A percentile compares a stretch with the other conserved stretches of the same genome.
Conservation (phyloP, 2,329 filamentous ascomycete genomes). For the Colletotrichum tanaceti region DNA sequence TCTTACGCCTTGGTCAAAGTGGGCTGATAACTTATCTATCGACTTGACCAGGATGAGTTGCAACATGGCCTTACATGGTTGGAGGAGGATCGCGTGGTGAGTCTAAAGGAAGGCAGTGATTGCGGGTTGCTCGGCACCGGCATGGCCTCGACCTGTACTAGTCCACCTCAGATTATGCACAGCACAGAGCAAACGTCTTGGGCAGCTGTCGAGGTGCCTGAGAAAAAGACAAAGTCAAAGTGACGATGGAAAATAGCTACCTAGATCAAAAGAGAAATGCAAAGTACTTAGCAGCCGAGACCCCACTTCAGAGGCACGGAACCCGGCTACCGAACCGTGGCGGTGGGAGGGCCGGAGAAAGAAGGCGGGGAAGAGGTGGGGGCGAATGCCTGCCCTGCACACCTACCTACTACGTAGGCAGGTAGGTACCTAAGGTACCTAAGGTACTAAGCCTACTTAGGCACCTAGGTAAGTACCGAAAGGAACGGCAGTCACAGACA, state of each 20-base stretch:
- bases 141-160: not conserved
- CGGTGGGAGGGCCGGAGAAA: conserved; percentile 21
- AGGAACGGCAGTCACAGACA: too few species aligned
- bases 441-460: too few species aligned
- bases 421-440: too few species aligned
- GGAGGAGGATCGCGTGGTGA: not conserved
- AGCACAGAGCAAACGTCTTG: conserved; percentile 7
- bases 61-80: not conserved
- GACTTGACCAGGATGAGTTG: conserved; percentile 4
- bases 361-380: conserved; percentile 1
- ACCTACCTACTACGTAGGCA: too few species aligned
- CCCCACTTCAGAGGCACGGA: conserved; percentile 27
- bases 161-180: conserved; percentile 16
- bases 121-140: not conserved
- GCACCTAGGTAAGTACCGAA: too few species aligned
- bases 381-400: not conserved
- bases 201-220: conserved; percentile 9
- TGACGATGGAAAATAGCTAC: not conserved
- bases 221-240: not conserved
- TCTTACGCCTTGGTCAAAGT: conserved; percentile 17
- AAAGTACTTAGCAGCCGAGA: conserved; percentile 1
- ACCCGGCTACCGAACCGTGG: conserved; percentile 8
- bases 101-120: not conserved
- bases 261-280: not conserved
- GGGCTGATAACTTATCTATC: conserved; percentile 1